Percentiles rank a stretch among this genome's conserved stretches.
phyloP scores from a whole-genome alignment of 352 stramenopile genomes.

The Phytophthora palmivora region DNA sequence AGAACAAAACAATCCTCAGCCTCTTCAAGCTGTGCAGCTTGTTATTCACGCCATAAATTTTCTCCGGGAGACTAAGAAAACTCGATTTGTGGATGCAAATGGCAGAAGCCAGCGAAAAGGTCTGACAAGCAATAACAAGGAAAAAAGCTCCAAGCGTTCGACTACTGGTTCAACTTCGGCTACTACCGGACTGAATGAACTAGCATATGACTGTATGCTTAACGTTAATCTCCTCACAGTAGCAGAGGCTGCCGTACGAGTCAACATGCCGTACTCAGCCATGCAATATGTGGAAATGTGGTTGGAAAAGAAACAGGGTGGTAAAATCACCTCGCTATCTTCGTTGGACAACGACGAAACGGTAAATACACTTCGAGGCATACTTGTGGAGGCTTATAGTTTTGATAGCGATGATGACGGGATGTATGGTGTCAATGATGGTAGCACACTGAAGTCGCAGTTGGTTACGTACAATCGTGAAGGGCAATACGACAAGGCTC shows the following conservation, averaged over 20 bases:
- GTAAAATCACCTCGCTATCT: slow-evolving; percentile 51
- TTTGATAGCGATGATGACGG: slow-evolving; percentile 73
- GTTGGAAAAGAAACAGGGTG: slow-evolving; percentile 68
- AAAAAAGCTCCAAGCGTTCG: slow-evolving; percentile 27
- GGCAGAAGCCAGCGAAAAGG: slow-evolving; percentile 26
- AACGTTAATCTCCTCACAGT: slow-evolving; percentile 72
- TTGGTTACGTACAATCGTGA: slow-evolving; percentile 80
- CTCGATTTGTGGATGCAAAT: slow-evolving; percentile 73
- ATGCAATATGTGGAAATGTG: slow-evolving; percentile 93
- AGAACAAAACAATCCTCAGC: slow-evolving; percentile 22
- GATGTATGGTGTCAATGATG: slow-evolving; percentile 85
- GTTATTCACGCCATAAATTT: slow-evolving; percentile 86
- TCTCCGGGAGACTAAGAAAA: slow-evolving; percentile 79
- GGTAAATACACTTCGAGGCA: slow-evolving; percentile 46
- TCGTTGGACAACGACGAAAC: slow-evolving; percentile 35
- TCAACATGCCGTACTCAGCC: slow-evolving; percentile 89
- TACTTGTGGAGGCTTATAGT: slow-evolving; percentile 72
- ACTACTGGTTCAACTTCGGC: not conserved
- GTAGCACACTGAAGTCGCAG: slow-evolving; percentile 69
- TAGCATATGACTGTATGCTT: slow-evolving; percentile 65
- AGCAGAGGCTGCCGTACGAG: slow-evolving; percentile 63
- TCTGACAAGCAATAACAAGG: slow-evolving; percentile 21
- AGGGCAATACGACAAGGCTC: slow-evolving; percentile 56
- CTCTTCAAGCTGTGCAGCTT: slow-evolving; percentile 64
- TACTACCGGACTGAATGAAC: slow-evolving; percentile 26